Conservation (phyloP, 495 filamentous ascomycete genomes). For the Hyaloscypha bicolor region DNA sequence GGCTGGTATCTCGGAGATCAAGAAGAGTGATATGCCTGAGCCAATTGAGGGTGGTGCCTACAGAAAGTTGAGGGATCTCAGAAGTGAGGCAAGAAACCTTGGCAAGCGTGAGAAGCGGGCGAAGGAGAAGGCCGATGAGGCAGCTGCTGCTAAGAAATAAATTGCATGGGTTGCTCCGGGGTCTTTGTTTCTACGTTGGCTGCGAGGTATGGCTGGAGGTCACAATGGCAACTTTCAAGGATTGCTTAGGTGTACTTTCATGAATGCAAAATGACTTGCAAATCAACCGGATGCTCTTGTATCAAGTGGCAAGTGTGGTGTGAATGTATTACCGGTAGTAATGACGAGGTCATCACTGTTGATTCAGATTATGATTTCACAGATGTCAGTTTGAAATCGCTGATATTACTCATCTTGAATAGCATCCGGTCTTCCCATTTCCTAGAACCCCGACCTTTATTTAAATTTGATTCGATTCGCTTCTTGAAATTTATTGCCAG, state of each 20-base stretch:
- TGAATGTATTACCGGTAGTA: neutral
- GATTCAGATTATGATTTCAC: neutral
- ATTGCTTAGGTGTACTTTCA: conserved; percentile 38
- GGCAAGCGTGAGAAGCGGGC: conserved; percentile 92
- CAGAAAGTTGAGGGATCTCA: conserved; percentile 79
- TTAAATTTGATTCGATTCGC: neutral
- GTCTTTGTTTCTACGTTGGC: conserved; percentile 29
- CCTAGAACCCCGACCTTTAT: neutral
- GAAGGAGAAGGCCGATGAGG: conserved; percentile 90
- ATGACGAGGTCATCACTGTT: neutral
- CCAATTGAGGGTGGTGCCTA: conserved; percentile 78
- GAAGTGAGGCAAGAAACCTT: conserved; percentile 77
- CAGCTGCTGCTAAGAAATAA: conserved; percentile 81
- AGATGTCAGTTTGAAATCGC: neutral
- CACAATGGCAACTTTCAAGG: conserved; percentile 31
- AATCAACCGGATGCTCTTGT: conserved; percentile 17
- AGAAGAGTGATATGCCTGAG: conserved; percentile 76
- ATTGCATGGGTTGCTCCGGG: conserved; percentile 27
- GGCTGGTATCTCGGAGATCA: conserved; percentile 72
- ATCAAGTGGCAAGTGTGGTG: neutral
- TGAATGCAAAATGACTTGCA: conserved; percentile 35
- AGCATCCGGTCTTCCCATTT: neutral
- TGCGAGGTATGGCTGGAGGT: conserved; percentile 29
- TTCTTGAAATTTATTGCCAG: neutral
- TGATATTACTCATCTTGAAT: no score